These are phyloP conservation scores for Aspergillus conjunctus DNA, from an alignment of 495 filamentous ascomycete species.

Conservation along the genomic window DNA sequence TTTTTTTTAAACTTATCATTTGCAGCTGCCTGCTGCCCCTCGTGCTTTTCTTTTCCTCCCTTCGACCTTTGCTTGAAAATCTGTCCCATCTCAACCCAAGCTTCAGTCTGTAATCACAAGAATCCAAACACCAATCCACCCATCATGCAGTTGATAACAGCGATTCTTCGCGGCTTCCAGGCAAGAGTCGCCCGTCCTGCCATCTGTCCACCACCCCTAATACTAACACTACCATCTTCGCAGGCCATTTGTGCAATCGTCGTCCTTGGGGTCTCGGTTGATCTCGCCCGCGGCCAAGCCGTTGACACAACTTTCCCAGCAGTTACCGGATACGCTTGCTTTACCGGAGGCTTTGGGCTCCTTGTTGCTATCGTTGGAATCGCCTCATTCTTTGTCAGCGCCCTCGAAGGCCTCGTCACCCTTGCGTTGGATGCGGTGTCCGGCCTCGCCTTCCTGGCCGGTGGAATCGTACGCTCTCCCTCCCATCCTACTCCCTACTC, in stretches of 20 bases:
- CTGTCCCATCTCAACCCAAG: too few species aligned
- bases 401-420: constrained; percentile 40
- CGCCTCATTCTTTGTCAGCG: constrained; percentile 38
- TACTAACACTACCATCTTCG: neutral
- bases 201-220: neutral
- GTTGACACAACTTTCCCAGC: constrained; percentile 34
- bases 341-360: constrained; percentile 52
- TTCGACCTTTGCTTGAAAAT: too few species aligned
- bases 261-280: constrained; percentile 50
- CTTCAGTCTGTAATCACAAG: too few species aligned
- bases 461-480: constrained; percentile 51
- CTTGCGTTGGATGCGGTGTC: constrained; percentile 48
- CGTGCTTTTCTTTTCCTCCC: too few species aligned
- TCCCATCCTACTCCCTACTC: neutral
- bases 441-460: constrained; percentile 49
- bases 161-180: neutral
- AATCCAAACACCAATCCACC: too few species aligned
- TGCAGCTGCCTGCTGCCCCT: too few species aligned
- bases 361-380: constrained; percentile 44
- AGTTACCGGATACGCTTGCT: constrained; percentile 45
- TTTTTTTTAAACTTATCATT: too few species aligned
- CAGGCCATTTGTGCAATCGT: constrained; percentile 49
- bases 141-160: too few species aligned
- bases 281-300: constrained; percentile 46
- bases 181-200: neutral